phyloP scores from a whole-genome alignment of 164 flowering plant genomes.

The Vitis labrusca region DNA sequence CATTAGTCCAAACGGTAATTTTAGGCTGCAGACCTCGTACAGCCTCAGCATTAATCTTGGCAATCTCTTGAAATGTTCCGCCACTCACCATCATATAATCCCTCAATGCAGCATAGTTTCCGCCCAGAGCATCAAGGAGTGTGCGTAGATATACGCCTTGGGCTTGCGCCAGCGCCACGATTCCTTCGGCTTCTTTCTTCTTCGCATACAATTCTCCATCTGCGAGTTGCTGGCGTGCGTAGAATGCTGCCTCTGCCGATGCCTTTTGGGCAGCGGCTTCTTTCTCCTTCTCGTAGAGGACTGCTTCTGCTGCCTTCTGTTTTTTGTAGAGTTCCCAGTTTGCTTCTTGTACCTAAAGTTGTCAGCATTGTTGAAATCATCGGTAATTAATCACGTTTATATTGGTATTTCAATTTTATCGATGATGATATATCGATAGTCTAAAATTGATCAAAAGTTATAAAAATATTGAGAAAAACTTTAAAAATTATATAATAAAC shows the following conservation, averaged over 20 bases:
- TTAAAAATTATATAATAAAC: too few species aligned
- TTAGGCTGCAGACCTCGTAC: slow-evolving; percentile 27
- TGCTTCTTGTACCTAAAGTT: slow-evolving; percentile 35
- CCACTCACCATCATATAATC: slow-evolving; percentile 23
- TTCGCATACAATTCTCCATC: slow-evolving; percentile 24
- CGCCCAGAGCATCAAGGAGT: slow-evolving; percentile 15
- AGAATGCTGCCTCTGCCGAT: slow-evolving; percentile 17
- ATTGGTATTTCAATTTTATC: too few species aligned
- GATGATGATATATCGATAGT: too few species aligned
- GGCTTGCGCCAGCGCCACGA: slow-evolving; percentile 20
- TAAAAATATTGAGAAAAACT: too few species aligned
- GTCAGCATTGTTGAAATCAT: too few species aligned
- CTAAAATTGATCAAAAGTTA: too few species aligned
- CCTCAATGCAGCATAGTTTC: slow-evolving; percentile 23
- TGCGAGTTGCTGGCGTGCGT: slow-evolving; percentile 16
- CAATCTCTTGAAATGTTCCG: slow-evolving; percentile 21
- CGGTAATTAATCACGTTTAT: too few species aligned
- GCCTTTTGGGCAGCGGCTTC: slow-evolving; percentile 22
- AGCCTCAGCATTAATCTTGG: slow-evolving; percentile 24
- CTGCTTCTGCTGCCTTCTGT: slow-evolving; percentile 30
- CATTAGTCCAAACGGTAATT: slow-evolving; percentile 29
- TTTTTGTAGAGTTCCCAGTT: slow-evolving; percentile 26
- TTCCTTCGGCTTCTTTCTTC: slow-evolving; percentile 31
- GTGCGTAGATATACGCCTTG: slow-evolving; percentile 23
- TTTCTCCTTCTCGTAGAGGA: slow-evolving; percentile 16